Evolutionary conservation across 257 asterid species (phyloP).

Genomic region (Osmanthus fragrans): DNA sequence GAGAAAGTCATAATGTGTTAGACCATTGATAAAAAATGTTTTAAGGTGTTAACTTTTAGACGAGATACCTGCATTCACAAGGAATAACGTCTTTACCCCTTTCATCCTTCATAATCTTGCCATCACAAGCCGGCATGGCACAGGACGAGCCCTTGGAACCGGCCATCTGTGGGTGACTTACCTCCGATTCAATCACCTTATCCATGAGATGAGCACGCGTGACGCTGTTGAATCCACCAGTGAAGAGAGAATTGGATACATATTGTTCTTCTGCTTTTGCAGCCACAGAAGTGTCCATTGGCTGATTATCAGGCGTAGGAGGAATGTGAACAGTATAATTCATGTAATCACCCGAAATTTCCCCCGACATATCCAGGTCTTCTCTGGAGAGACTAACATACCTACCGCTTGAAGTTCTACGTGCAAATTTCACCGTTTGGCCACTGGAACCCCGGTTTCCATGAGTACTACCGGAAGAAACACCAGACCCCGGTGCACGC

Average conservation of each 20-base stretch:
- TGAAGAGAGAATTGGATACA: slow-evolving; percentile 76
- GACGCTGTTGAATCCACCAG: slow-evolving; percentile 86
- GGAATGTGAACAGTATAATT: slow-evolving; percentile 86
- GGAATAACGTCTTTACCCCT: slow-evolving; percentile 73
- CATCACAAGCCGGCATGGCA: slow-evolving; percentile 81
- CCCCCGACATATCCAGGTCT: slow-evolving; percentile 79
- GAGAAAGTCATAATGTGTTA: no score
- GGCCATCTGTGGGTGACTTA: slow-evolving; percentile 82
- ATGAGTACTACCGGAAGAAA: slow-evolving; percentile 28
- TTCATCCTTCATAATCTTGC: slow-evolving; percentile 81
- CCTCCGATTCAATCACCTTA: slow-evolving; percentile 86
- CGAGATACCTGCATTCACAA: slow-evolving; percentile 70
- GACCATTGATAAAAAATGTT: no score
- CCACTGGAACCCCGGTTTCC: slow-evolving; percentile 39
- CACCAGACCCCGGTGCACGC: slow-evolving; percentile 24
- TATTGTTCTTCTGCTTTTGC: slow-evolving; percentile 89
- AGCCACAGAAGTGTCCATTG: slow-evolving; percentile 69
- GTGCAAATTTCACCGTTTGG: slow-evolving; percentile 73
- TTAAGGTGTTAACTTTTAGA: no score
- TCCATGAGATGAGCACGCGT: slow-evolving; percentile 95
- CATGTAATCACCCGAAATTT: slow-evolving; percentile 58
- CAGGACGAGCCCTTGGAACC: slow-evolving; percentile 84
- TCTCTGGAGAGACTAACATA: slow-evolving; percentile 76
- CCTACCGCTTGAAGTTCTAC: slow-evolving; percentile 80
- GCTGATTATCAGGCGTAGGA: slow-evolving; percentile 89